Evolutionary conservation across 495 filamentous ascomycete species (phyloP).

Genomic region (Hypoxylon lienhwacheense): DNA sequence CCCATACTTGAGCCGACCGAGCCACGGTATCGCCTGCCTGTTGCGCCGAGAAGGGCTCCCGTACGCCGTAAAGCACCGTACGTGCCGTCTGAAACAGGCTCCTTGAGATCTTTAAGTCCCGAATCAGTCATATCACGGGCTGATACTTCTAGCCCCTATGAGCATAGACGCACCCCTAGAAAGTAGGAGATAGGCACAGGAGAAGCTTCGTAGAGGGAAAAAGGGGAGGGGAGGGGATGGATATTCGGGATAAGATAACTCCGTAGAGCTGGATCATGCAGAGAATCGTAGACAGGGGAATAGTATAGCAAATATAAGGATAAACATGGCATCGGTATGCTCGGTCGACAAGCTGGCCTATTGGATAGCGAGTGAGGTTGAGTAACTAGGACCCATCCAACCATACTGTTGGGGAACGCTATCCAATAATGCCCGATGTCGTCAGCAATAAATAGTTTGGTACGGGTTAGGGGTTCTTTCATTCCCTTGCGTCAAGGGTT

Average conservation of each 20-base stretch:
- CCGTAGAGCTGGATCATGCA: not conserved
- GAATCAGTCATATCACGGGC: too few relatives aligned
- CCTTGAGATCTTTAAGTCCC: too few relatives aligned
- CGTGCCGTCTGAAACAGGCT: too few relatives aligned
- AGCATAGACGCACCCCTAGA: too few relatives aligned
- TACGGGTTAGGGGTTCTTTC: not conserved
- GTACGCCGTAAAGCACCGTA: too few relatives aligned
- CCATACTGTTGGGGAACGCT: not conserved
- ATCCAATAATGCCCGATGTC: slow-evolving; percentile 13
- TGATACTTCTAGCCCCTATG: too few relatives aligned
- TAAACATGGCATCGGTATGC: slow-evolving; percentile 7
- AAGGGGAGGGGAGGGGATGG: too few relatives aligned
- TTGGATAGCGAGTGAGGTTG: not conserved
- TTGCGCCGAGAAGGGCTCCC: too few relatives aligned
- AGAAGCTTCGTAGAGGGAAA: too few relatives aligned
- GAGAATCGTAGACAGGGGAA: not conserved
- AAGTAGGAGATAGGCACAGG: too few relatives aligned
- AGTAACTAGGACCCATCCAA: slow-evolving; percentile 4
- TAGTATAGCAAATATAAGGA: slow-evolving; percentile 1
- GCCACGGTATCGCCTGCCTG: not conserved
- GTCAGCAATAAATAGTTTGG: not conserved
- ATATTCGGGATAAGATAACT: too few relatives aligned
- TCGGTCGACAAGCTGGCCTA: slow-evolving; percentile 6
- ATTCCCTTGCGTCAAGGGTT: not conserved
- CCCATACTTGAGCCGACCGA: not conserved